Evolutionary conservation across 257 asterid species (phyloP), one percentile per base, ranked within the genome.

Genomic region (Penstemon newberryi): DNA sequence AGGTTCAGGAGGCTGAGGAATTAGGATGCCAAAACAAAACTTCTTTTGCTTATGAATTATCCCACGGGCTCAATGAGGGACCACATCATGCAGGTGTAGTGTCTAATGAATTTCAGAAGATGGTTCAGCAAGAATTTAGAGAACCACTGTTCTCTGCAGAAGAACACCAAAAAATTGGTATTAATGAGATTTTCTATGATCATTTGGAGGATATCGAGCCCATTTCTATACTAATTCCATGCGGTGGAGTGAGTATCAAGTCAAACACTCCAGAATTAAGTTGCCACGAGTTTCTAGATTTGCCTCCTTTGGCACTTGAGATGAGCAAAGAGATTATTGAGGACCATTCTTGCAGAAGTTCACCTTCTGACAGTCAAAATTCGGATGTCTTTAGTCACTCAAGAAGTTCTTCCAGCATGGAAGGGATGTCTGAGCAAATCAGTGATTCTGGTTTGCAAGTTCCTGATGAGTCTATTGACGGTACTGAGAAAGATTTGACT

Each of bases 151-250:
- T 55, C n/a, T 37, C 60, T 69, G 63, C 40, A 25, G 69, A 76
- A 64, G 81, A 77, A 47, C 65, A 55, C 38, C 80, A 65, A 63
- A 63, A 38, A 12, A 79, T 88, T 80, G 56, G 37, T 56, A 70
- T 73, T 38, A 78, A 84, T 78, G 83, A 78, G 54, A 69, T 73
- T 37, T 75, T 78, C 25, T 64, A 55, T 67, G 84, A 81, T 53
- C 75, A 81, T 76, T 65, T 79, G 77, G 89, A 81, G 65, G 70
- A 71, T 63, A 69, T 44, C 38, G 82, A 70, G 68, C 77, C 85
- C 71, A 61, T 56, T 43, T 25, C 68, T 39, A 7, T 75, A 73
- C 52, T 54, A 53, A 4, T 65, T 19, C 77, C 82, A 6, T 40
- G 59, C 42, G 44, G 12, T 71, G 86, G 64, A 74, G 71, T 18